Evolutionary conservation across 805 yeast species (phyloP), one percentile per base, ranked within the genome.

Genomic region (Candida coquimbonensis): DNA sequence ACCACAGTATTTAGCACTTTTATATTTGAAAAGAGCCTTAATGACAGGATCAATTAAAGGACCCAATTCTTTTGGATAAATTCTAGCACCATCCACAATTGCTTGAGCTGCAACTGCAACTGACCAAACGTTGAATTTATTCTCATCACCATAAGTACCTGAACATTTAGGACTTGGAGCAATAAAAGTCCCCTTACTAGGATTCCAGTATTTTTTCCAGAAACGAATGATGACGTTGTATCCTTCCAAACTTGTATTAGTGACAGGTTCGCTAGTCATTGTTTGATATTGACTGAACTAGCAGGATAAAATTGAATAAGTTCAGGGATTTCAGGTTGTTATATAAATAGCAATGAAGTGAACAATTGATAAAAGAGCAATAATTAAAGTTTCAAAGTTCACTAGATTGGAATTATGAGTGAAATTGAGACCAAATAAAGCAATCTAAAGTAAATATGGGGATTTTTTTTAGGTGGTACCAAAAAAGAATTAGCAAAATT

Each of bases 61-160:
- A 8, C 66, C 62, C 40, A 79, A 64, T 53, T 78, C 77, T 29
- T 75, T 64, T 13, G 77, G 78, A 59, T 77, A 63, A 5, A 56
- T 32, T 36, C 61, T 67, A 2, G 81, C 79, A 8, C 82, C 86
- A 55, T 82, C 89, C 1, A 80, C 80, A 43, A 81, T 68, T 0
- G 87, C 81, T 58, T 82, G 89, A 0, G 74, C 73, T 1, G 78
- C 82, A 26, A 82, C 81, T 0, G 85, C 71, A 8, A 79, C 77
- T 0, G 85, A 78, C 87, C 87, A 82, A n/a, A 81, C 75, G 32
- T 78, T 78, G 58, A 78, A 78, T 41, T 69, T 70, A 39, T 77
- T 76, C 36, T 75, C 72, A 43, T 73, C 70, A 14, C 80, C 80
- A 43, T 63, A 68, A 24, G 72, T 58, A n/a, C 76, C 78, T n/a